A percentile compares a stretch with the other conserved stretches of the same genome.
phyloP scores from a whole-genome alignment of 768 basidiomycete species.

The Panus rudis region DNA sequence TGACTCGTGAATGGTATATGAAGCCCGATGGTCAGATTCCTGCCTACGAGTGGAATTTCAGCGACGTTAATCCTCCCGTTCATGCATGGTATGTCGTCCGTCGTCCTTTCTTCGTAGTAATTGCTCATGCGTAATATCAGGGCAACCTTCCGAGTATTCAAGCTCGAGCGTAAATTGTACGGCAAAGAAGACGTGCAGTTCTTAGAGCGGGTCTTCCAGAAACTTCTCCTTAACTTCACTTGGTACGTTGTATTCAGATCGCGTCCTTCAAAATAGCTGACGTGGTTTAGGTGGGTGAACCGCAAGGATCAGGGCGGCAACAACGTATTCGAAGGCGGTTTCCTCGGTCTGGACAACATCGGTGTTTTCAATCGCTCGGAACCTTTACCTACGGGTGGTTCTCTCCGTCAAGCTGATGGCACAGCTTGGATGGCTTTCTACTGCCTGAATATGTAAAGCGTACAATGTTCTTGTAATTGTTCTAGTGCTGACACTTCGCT shows the following conservation, averaged over 20 bases:
- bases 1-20: constrained; percentile 99
- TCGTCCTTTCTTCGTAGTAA: not conserved
- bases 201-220: constrained; percentile 97
- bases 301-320: constrained; percentile 92
- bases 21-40: constrained; percentile 98
- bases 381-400: constrained; percentile 90
- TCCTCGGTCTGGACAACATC: constrained; percentile 97
- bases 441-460: constrained; percentile 82
- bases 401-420: constrained; percentile 92
- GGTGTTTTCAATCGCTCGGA: constrained; percentile 98
- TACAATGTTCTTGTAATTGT: not conserved
- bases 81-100: constrained; percentile 76
- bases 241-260: constrained; percentile 48
- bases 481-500: not conserved
- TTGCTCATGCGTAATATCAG: constrained; percentile 30
- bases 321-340: constrained; percentile 98
- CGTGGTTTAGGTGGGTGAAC: constrained; percentile 81
- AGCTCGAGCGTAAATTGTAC: constrained; percentile 94
- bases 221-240: constrained; percentile 92
- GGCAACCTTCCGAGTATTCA: constrained; percentile 98
- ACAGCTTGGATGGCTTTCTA: constrained; percentile 99
- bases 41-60: constrained; percentile 99
- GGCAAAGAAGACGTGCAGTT: constrained; percentile 88
- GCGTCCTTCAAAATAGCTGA: not conserved
- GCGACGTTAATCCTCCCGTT: constrained; percentile 97